phyloP scores from a whole-genome alignment of 768 basidiomycete genomes.

The Pisolithus sp. region DNA sequence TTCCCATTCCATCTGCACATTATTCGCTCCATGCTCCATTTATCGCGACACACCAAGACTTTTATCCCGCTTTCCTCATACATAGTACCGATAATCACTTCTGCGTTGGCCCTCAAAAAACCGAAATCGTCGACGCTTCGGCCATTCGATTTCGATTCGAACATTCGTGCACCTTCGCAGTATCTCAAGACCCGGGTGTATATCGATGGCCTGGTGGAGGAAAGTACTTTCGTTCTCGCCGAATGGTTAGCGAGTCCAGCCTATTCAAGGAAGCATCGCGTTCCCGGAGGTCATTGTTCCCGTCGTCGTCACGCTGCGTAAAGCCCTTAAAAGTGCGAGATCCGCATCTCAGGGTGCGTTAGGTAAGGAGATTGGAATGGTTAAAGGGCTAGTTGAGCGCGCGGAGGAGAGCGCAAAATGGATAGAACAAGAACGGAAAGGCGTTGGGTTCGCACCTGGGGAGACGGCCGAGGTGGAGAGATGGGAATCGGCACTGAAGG shows the following conservation, averaged over 20 bases:
- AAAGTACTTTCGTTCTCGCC: conserved; percentile 67
- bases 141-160: conserved; percentile 82
- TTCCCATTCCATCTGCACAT: conserved; percentile 95
- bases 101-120: conserved; percentile 62
- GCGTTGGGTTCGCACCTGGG: conserved; percentile 70
- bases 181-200: conserved; percentile 87
- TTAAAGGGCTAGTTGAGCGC: conserved; percentile 80
- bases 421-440: conserved; percentile 65
- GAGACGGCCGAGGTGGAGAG: conserved; percentile 59
- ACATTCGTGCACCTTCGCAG: conserved; percentile 81
- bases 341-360: conserved; percentile 27
- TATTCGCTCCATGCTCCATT: conserved; percentile 78
- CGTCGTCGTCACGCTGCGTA: conserved; percentile 62
- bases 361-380: conserved; percentile 51
- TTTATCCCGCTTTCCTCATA: conserved; percentile 87
- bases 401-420: conserved; percentile 79
- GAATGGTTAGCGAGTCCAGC: conserved; percentile 71
- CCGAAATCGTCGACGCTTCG: conserved; percentile 81
- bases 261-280: conserved; percentile 78
- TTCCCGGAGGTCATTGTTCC: conserved; percentile 93
- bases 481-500: conserved; percentile 61
- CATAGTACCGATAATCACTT: conserved; percentile 79
- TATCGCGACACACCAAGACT: conserved; percentile 74
- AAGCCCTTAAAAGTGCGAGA: conserved; percentile 61
- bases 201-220: conserved; percentile 76